A percentile compares a stretch with the other conserved stretches of the same genome.
phyloP scores from a whole-genome alignment of 345 rosid species.

The Gossypium mustelinum region DNA sequence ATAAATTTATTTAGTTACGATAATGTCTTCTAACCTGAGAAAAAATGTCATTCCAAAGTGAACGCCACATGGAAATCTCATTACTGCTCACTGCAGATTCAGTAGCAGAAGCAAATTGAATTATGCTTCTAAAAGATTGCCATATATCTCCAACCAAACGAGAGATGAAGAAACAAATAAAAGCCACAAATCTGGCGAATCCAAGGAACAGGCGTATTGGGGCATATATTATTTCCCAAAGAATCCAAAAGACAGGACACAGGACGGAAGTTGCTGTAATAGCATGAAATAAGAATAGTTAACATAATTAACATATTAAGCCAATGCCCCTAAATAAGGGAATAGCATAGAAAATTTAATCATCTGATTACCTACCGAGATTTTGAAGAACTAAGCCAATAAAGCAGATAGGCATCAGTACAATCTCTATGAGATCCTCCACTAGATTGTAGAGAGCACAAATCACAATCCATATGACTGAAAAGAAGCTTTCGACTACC shows the following conservation, averaged over 20 bases:
- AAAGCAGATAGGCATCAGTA: constrained; percentile 60
- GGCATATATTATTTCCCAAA: constrained; percentile 67
- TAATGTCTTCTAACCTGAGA: constrained; percentile 58
- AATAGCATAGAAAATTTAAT: background rate
- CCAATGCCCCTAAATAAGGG: background rate
- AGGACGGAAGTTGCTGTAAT: constrained; percentile 55
- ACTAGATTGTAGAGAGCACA: constrained; percentile 46
- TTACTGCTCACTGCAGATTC: constrained; percentile 48
- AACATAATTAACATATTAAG: constrained; percentile 11
- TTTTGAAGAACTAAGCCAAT: constrained; percentile 49
- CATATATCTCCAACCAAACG: constrained; percentile 52
- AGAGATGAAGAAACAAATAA: constrained; percentile 39
- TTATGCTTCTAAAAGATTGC: constrained; percentile 49
- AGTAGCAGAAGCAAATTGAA: constrained; percentile 61
- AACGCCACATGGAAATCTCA: constrained; percentile 87
- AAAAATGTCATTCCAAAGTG: constrained; percentile 96
- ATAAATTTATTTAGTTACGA: background rate
- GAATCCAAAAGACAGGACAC: constrained; percentile 57
- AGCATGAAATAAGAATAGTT: constrained; percentile 5
- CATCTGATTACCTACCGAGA: constrained; percentile 47
- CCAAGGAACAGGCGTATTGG: constrained; percentile 63
- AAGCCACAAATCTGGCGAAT: constrained; percentile 42
- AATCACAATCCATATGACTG: constrained; percentile 45
- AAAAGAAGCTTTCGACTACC: constrained; percentile 44
- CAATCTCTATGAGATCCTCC: constrained; percentile 47